Evolutionary conservation across 441 rosid species (phyloP), one percentile per base, ranked within the genome.

Genomic region (Pelargonium australe): DNA sequence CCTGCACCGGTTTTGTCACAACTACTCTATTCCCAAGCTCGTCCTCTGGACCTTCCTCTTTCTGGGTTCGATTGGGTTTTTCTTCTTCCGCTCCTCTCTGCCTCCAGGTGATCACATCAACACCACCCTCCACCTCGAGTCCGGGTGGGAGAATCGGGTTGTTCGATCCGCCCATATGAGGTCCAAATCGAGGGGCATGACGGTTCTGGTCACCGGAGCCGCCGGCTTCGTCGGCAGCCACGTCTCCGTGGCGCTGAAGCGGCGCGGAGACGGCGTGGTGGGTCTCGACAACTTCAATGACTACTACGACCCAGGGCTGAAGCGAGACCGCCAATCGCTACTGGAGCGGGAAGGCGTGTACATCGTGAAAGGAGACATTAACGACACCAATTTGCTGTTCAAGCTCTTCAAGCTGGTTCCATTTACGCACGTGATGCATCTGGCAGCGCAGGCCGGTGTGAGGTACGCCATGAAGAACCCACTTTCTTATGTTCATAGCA

Each of bases 381-480:
- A 95, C 72, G 98, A 95, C 67, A 85, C 75, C 53, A 84, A 81
- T 49, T 81, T 95, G 70, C 53, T 95, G 58, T 83, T 76, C 87
- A 89, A 87, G 75, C 80, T 92, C 5, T 95, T 92, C 71, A 95
- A 90, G 45, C 79, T 89, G 31, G 97, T 90, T 64, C 62, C 88
- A 1, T 95, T 95, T 78, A 90, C 97, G 7, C 99, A 95, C 66
- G 96, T 95, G 16, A 92, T 90, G 99, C 99, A 95, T 76, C 78
- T 95, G 79, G 99, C 98, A 0, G 98, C 99, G 63, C 98, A 95
- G 74, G 99, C 99, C 47, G 99, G 99, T 31, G 99, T 95, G 61
- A 82, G 99, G 82, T 92, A 95, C 75, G 98, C 99, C 11, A 95
- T 90, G 98, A 87, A 95, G 71, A 95, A 95, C 66, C 99, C 98